A percentile compares a stretch with the other conserved stretches of the same genome.
These are phyloP conservation scores for Botrytis elliptica DNA, from an alignment of 2,329 filamentous ascomycete species.

Conservation along the genomic window DNA sequence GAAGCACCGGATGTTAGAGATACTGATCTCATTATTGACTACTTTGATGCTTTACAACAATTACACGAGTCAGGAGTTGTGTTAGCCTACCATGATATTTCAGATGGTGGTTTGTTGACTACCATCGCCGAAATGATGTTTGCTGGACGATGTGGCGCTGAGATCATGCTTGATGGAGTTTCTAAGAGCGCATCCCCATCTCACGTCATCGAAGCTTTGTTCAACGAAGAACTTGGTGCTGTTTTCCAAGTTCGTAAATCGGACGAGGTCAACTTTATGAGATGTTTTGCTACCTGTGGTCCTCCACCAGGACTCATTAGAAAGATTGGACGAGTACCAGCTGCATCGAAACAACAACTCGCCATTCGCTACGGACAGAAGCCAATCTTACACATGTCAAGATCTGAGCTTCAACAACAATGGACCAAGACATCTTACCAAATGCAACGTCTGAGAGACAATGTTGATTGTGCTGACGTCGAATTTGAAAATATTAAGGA, in stretches of 20 bases:
- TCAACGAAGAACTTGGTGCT: slow-evolving; percentile 94
- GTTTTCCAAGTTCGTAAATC: slow-evolving; percentile 90
- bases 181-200: slow-evolving; percentile 57
- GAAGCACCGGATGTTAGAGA: slow-evolving; percentile 85
- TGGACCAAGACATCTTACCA: slow-evolving; percentile 88
- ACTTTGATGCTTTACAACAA: slow-evolving; percentile 78
- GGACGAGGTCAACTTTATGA: slow-evolving; percentile 80
- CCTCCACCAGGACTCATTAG: slow-evolving; percentile 78
- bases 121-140: slow-evolving; percentile 98
- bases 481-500: slow-evolving; percentile 77
- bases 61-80: slow-evolving; percentile 69
- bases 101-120: slow-evolving; percentile 88
- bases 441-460: slow-evolving; percentile 89
- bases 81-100: slow-evolving; percentile 91
- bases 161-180: slow-evolving; percentile 78
- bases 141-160: slow-evolving; percentile 84
- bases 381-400: slow-evolving; percentile 66
- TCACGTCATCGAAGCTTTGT: slow-evolving; percentile 72
- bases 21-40: slow-evolving; percentile 78
- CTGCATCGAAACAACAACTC: slow-evolving; percentile 69
- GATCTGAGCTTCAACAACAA: slow-evolving; percentile 75
- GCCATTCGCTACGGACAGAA: slow-evolving; percentile 70
- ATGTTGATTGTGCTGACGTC: slow-evolving; percentile 78
- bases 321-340: slow-evolving; percentile 76
- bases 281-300: slow-evolving; percentile 88